Evolutionary conservation across 2,329 filamentous ascomycete genomes (phyloP), one percentile per base, ranked within the genome.

Genomic region (Beauveria sp.): DNA sequence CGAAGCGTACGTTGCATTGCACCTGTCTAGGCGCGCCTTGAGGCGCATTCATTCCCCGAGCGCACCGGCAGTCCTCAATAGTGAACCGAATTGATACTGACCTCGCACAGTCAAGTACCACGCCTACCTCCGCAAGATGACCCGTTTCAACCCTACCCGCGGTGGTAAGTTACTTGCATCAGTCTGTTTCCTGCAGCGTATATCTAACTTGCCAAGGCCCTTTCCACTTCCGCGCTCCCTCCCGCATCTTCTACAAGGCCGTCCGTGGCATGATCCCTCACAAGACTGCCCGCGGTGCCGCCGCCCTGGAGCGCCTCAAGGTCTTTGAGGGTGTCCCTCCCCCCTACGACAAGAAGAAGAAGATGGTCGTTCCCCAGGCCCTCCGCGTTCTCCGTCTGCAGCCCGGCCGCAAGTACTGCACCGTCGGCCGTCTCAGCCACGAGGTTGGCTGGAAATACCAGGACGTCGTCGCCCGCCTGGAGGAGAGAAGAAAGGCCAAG

Each of bases 401-500:
- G 87, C 94, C 94, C 74, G 94, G 94, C 77, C 92, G 94, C 85
- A 99, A 99, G 88, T 99, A 96, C 91, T 99, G 94, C 90, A 96
- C 92, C 69, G 93, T 99, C 71, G 94, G 94, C 72, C 88, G 94
- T 82, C 84, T 99, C 76, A 94, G 91, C 80, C 92, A 97, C 82
- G 94, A 99, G 85, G 94, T 97, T 76, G 94, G 94, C 83, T 99
- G 94, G 94, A 99, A 99, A 85, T 97, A 99, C 89, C 90, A 97
- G 86, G 93, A 97, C 78, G 92, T 99, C 76, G 94, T 99, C 82
- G 89, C 88, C 75, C 92, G 94, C 82, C 87, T 99, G 76, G 94
- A 99, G 87, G 94, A 99, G 87, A 88, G 93, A 82, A 91, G 94
- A 85, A 99, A 99, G 87, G 93, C 96, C 80, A 99, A 97, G 91